Evolutionary conservation across 2,329 filamentous ascomycete species (phyloP).

Genomic region (Neopestalotiopsis sp.): DNA sequence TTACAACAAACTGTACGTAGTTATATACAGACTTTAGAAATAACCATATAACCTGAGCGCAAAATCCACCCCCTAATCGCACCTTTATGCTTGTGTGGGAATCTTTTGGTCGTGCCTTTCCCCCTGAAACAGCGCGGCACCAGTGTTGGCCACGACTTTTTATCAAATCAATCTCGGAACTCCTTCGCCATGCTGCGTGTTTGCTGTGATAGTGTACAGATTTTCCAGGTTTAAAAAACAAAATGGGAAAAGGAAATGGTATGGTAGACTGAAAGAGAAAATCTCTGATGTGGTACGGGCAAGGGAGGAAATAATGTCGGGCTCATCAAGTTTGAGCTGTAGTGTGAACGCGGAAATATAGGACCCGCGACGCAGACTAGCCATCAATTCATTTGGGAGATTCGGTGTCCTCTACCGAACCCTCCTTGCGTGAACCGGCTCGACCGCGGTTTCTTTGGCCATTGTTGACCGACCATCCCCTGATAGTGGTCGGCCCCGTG

Average conservation of each 20-base stretch:
- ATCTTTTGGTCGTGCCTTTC: neutral
- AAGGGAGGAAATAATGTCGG: neutral
- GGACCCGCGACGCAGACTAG: neutral
- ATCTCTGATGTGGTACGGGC: neutral
- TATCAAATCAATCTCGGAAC: neutral
- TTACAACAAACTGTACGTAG: too few relatives aligned
- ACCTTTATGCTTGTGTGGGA: neutral
- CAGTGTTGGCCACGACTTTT: neutral
- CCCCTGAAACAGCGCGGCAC: neutral
- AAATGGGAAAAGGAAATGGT: neutral
- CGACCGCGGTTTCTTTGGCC: constrained; percentile 33
- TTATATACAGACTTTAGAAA: too few relatives aligned
- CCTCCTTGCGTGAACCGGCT: constrained; percentile 32
- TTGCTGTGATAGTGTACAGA: constrained; percentile 2
- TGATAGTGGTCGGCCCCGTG: constrained; percentile 60
- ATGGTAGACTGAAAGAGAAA: neutral
- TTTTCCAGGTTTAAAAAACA: neutral
- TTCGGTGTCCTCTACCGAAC: constrained; percentile 23
- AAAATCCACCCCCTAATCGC: too few relatives aligned
- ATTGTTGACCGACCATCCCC: constrained; percentile 61
- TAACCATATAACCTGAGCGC: too few relatives aligned
- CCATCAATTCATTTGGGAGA: constrained; percentile 19
- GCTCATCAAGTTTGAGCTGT: too few relatives aligned
- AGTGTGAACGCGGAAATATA: neutral
- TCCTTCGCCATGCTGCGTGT: constrained; percentile 13